Percentiles rank a stretch among this genome's conserved stretches.
Conservation (phyloP, 2,329 filamentous ascomycete species). For the Penicillium freii region DNA sequence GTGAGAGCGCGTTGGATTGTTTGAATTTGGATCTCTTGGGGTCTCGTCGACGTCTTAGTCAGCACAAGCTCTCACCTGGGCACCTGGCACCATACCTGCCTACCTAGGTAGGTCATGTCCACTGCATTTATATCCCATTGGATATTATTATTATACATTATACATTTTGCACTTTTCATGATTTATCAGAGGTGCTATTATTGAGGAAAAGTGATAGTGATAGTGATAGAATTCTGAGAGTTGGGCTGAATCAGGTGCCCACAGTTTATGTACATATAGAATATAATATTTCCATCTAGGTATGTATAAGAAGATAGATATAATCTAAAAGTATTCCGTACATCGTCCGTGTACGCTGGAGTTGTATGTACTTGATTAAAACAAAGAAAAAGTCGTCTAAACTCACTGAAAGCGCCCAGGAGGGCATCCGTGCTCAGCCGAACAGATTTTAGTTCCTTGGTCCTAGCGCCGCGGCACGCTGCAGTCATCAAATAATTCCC, state of each 20-base stretch:
- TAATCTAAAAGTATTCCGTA: no score
- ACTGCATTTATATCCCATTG: not conserved
- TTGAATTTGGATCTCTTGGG: not conserved
- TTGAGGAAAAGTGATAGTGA: not conserved
- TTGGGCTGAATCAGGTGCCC: not conserved
- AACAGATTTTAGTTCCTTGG: conserved; percentile 7
- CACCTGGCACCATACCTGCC: not conserved
- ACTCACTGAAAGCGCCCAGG: conserved; percentile 3
- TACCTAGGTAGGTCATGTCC: no score
- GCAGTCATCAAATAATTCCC: conserved; percentile 14
- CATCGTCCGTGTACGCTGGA: no score
- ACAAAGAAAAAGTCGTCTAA: conserved; percentile 6
- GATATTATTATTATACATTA: not conserved
- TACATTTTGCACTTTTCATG: not conserved
- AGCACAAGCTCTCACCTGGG: conserved; percentile 2
- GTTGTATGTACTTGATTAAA: not conserved
- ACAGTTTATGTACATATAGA: not conserved
- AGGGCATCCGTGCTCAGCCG: conserved; percentile 11
- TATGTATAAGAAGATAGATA: no score
- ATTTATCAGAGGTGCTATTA: not conserved
- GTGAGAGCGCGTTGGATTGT: conserved; percentile 20
- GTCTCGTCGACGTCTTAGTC: conserved; percentile 12
- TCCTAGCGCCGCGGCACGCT: conserved; percentile 14
- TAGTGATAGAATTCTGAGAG: not conserved
- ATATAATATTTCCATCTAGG: no score